Base-by-base conservation (phyloP, 441 rosid genomes). In the Sinapis alba region DNA sequence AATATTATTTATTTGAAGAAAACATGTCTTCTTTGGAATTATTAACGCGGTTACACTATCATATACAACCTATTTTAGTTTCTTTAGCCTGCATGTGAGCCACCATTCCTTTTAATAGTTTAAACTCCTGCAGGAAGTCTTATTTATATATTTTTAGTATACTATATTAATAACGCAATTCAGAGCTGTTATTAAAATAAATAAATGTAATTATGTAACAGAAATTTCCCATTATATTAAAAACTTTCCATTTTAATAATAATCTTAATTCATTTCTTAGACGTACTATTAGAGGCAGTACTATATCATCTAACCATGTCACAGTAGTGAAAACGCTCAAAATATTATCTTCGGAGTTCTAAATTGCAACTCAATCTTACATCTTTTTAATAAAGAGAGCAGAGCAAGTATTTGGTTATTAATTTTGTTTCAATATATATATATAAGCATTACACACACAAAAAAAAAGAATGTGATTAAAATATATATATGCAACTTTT, bases 31-130 rank as follows among this genome's bases (percentile, higher is more conserved):
- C 11, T 50, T 61, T 26, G 38, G 19, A 38, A 47, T 59, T 34
- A 34, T 24, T 26, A 68, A 68, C 34, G 63, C 34, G 63, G 69
- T 19, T 34, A 67, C 2, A 13, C 41, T 68, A 27, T 36, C 18
- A 53, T 68, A 34, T 61, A 18, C 69, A 68, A 68, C 64, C 78
- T 63, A 51, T 61, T 11, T 61, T 61, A 26, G 60, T 69, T 62
- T 69, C 18, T 76, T 21, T 57, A 56, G 43, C 63, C 18, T 30
- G 50, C 76, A 77, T 77, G 80, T 77, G 80, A 77, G 51, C 76
- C 80, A 77, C 72, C 68, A 76, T 57, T 77, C 43, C 45, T 57
- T 57, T 16, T 62, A 69, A 69, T 69, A 75, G 54, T 47, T 15
- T 47, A 47, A 47, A 47, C 54, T 47, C 54, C 20, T 47, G 54